A percentile compares a stretch with the other conserved stretches of the same genome.
phyloP scores from a whole-genome alignment of 2,329 filamentous ascomycete species.

The Ophiostoma ulmi region DNA sequence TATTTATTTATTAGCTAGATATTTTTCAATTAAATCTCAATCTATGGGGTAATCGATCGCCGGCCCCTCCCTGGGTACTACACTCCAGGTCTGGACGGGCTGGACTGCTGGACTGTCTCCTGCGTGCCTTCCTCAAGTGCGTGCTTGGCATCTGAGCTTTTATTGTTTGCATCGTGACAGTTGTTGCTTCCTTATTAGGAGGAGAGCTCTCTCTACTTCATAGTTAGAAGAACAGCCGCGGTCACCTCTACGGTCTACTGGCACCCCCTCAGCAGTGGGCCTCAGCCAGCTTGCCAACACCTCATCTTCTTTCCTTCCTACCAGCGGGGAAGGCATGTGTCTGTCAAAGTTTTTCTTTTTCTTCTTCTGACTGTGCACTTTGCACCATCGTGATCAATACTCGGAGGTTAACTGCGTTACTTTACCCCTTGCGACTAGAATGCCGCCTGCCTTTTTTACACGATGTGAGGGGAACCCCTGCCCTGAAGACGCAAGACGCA shows the following conservation, averaged over 20 bases:
- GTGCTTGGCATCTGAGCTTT: constrained; percentile 6
- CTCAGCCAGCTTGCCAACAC: neutral
- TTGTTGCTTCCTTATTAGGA: neutral
- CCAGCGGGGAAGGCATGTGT: constrained; percentile 3
- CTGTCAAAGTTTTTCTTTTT: neutral
- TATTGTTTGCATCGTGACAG: neutral
- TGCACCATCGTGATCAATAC: constrained; percentile 13
- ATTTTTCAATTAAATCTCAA: neutral
- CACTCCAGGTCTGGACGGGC: constrained; percentile 6
- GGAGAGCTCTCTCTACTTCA: too few relatives aligned
- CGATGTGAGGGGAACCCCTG: constrained; percentile 12
- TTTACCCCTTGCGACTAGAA: neutral
- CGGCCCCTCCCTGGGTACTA: neutral
- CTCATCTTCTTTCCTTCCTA: neutral
- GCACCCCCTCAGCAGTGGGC: neutral
- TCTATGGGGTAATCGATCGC: constrained; percentile 10
- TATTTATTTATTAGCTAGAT: too few relatives aligned
- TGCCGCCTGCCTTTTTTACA: neutral
- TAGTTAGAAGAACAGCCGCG: too few relatives aligned
- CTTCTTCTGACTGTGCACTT: neutral
- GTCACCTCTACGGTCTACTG: neutral
- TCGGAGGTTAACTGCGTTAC: neutral
- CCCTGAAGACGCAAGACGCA: neutral
- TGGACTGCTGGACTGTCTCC: too few relatives aligned
- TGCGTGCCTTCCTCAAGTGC: neutral